Evolutionary conservation across 139 green algal species (phyloP), one percentile per base, ranked within the genome.

Genomic region (Picochlorum sp.): DNA sequence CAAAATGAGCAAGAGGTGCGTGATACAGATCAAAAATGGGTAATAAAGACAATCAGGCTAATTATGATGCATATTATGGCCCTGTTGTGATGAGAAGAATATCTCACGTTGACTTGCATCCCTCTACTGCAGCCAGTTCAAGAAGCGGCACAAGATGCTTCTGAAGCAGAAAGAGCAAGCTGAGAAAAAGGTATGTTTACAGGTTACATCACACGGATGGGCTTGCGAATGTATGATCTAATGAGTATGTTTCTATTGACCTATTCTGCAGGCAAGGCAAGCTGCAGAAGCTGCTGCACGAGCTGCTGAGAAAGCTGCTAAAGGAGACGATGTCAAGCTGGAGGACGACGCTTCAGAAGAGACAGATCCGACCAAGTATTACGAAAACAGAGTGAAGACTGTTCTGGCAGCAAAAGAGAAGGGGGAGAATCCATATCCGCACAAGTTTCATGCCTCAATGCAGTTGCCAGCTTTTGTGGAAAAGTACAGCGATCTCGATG

Each of bases 401-500:
- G 58, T 98, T 7, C 62, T 76, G 20, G 78, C 69, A 20, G 82
- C 79, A 45, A 95, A 95, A 79, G 83, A 75, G 7, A 73, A 71
- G 16, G 91, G 91, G 26, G 65, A 80, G 50, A 95, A 97, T 79
- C 90, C 92, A 2, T 99, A 99, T 77, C 94, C 94, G 1, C 94
- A 99, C 86, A 99, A 99, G 86, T 98, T 97, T 62, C 50, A 92
- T 18, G 87, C 92, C 14, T 60, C 68, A 20, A 37, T 49, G 21
- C 54, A 97, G 50, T 82, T 98, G 51, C 83, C 85, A 0, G 83
- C 91, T 8, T 97, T 85, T 68, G 75, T 96, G 28, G 77, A 64
- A 0, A 82, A 95, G 77, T 97, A 90, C 64, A 31, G 49, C 4
- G 34, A 9, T 41, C 52, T 96, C 54, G 81, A 86, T 51, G 54